Base-by-base conservation (phyloP, 805 yeast genomes). In the Jamesozyma hellenica region DNA sequence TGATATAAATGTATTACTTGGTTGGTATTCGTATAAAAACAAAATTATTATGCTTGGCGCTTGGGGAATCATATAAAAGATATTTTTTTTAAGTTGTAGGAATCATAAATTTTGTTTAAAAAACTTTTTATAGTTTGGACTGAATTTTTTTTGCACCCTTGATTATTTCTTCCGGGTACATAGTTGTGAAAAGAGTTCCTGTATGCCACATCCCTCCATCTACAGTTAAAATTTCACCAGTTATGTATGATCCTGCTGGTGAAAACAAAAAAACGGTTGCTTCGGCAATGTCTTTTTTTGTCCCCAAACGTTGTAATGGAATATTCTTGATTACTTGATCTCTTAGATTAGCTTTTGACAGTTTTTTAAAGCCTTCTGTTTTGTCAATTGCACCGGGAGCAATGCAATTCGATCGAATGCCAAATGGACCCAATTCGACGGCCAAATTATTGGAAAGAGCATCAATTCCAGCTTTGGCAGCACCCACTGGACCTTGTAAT, bases 401-500 rank as follows among this genome's bases (percentile, higher is more conserved):
- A 50, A 88, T 74, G 53, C 83, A 77, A 58, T 90, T 88, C 34
- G 78, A 72, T 41, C 92, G 72, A 33, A 88, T 72, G 4, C 96
- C 96, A 40, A 84, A 57, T 2, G 96, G 95, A 1, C 96, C 96
- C 40, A 85, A 68, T 62, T 88, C 97, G 5, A 87, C 92, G 2
- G 96, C 94, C 43, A 88, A 63, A 2, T 87, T 80, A 47, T 81
- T 78, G 21, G 85, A 76, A 28, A 88, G 66, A 3, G 96, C 94
- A 58, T 90, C 97, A 32, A 90, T 72, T 19, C 96, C 97, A 1
- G 96, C 95, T 63, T 90, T 90, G 3, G 96, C 96, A 0, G 96
- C 96, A 5, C 88, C 81, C 3, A 87, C 96, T 53, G 90, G 96
- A 5, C 77, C 53, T 63, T 90, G 96, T 65, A 82, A 77, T 12